These are phyloP conservation scores for Castanea mollissima DNA, from an alignment of 306 rosid species.

Conservation along the genomic window DNA sequence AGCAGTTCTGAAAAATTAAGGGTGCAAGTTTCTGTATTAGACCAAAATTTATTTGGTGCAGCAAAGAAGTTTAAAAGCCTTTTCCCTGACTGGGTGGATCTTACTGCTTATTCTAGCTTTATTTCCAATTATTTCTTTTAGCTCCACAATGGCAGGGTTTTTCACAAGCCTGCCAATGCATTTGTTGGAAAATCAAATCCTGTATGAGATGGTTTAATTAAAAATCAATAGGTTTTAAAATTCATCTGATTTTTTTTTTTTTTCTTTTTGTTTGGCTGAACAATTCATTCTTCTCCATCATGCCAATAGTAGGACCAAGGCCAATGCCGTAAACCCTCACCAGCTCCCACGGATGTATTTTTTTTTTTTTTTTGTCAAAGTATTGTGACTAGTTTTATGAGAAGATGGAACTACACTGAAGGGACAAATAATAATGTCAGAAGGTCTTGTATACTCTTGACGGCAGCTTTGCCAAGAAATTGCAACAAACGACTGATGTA, in stretches of 20 bases:
- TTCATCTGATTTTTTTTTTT: neutral
- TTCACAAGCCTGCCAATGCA: neutral
- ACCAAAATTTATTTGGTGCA: constrained; percentile 61
- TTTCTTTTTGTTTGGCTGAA: too few relatives aligned
- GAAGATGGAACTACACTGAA: too few relatives aligned
- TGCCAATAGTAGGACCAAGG: neutral
- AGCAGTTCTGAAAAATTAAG: constrained; percentile 58
- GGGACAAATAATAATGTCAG: too few relatives aligned
- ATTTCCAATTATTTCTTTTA: constrained; percentile 61
- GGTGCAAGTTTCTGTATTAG: constrained; percentile 80
- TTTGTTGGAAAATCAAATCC: constrained; percentile 7
- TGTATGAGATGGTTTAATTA: constrained; percentile 18
- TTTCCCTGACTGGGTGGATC: constrained; percentile 90
- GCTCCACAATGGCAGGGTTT: neutral
- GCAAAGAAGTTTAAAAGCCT: constrained; percentile 70
- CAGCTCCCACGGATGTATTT: too few relatives aligned
- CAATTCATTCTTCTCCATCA: neutral
- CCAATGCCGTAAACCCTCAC: neutral
- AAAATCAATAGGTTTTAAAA: neutral
- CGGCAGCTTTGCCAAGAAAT: too few relatives aligned
- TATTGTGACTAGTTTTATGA: too few relatives aligned
- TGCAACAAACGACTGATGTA: too few relatives aligned
- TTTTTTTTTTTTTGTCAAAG: too few relatives aligned
- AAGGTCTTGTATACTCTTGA: too few relatives aligned
- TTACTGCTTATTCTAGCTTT: constrained; percentile 67